These are phyloP conservation scores for Aspergillus quadricinctus DNA, from an alignment of 2,329 filamentous ascomycete genomes.

Conservation along the genomic window DNA sequence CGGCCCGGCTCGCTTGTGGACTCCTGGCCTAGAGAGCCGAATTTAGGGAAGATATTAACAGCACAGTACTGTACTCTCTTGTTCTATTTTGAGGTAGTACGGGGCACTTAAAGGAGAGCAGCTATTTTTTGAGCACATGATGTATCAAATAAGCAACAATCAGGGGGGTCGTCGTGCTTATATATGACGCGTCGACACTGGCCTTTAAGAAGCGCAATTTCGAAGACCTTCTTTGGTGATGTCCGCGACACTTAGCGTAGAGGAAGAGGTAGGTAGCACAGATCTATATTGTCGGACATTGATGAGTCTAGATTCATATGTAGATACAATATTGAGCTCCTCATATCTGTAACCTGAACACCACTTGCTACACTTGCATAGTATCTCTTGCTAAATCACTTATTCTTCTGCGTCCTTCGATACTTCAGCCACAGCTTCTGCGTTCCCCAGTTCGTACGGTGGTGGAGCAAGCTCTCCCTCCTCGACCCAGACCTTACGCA, in stretches of 20 bases:
- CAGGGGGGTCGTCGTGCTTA: background rate
- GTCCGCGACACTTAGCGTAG: no score
- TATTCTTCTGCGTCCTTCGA: background rate
- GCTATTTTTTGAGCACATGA: no score
- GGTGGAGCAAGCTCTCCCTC: slow-evolving; percentile 37
- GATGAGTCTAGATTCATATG: background rate
- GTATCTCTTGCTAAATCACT: background rate
- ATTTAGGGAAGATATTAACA: background rate
- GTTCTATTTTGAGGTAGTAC: background rate
- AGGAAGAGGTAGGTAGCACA: background rate
- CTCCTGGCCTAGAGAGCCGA: background rate
- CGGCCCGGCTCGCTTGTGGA: no score
- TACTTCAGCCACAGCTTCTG: slow-evolving; percentile 7
- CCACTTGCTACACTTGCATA: background rate
- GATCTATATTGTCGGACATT: background rate
- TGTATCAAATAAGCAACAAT: background rate
- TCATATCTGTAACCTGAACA: background rate
- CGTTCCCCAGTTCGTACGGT: slow-evolving; percentile 26
- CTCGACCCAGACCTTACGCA: slow-evolving; percentile 61
- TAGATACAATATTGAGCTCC: background rate
- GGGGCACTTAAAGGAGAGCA: background rate
- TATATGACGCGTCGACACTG: no score
- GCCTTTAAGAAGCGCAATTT: no score
- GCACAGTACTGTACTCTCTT: background rate
- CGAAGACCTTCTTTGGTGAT: background rate